A percentile compares a stretch with the other conserved stretches of the same genome.
Conservation (phyloP, 2,329 filamentous ascomycete species). For the Thelonectria blattea region DNA sequence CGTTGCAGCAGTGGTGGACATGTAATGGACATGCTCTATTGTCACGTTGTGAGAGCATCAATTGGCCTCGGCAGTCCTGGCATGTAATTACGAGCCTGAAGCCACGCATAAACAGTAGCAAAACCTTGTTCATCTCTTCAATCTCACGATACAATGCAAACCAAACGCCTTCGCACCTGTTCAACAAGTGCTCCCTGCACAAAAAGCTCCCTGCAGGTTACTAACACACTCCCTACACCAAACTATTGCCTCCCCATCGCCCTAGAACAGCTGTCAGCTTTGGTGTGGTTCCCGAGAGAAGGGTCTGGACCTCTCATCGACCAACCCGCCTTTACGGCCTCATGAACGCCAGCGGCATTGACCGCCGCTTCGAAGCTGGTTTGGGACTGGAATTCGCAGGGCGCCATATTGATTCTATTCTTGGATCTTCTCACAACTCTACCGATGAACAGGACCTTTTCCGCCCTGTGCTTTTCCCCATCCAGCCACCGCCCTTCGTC, state of each 20-base stretch:
- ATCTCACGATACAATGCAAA: background rate
- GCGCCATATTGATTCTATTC: background rate
- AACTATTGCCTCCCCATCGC: background rate
- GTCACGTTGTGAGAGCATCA: background rate
- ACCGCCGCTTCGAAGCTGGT: background rate
- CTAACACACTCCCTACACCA: background rate
- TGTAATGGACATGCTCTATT: background rate
- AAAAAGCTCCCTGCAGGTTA: background rate
- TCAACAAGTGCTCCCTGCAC: background rate
- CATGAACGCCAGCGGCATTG: background rate
- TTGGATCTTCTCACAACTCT: background rate
- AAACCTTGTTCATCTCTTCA: background rate
- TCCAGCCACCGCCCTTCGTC: background rate
- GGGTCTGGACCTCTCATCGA: background rate
- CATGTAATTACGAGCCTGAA: too few species aligned
- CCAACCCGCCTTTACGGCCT: background rate
- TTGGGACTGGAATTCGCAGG: too few species aligned
- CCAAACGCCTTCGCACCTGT: background rate
- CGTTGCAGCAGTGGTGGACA: background rate
- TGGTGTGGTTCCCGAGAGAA: background rate
- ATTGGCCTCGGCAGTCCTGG: background rate
- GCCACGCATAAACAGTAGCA: too few species aligned
- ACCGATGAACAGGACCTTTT: background rate
- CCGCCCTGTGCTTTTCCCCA: background rate
- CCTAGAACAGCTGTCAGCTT: too few species aligned